Percentiles rank a stretch among this genome's conserved stretches.
Evolutionary conservation across 192 early-diverging fungal genomes (phyloP).

Genomic region (Hyaloraphidium curvatum): DNA sequence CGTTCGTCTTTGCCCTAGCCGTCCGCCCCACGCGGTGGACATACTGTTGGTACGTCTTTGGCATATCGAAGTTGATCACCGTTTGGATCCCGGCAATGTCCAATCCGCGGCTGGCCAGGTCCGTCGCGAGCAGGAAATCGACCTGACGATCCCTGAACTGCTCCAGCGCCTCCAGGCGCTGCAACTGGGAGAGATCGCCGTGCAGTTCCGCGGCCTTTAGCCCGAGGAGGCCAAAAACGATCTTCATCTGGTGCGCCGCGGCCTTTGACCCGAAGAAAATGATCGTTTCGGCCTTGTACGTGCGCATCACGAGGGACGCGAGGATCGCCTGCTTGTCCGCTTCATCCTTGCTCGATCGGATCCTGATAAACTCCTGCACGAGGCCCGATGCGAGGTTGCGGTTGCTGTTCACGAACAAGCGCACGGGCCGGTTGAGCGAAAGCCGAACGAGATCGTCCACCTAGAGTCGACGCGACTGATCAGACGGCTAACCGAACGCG

Average conservation of each 20-base stretch:
- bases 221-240: conserved; percentile 79
- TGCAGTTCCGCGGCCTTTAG: conserved; percentile 81
- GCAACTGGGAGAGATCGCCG: conserved; percentile 82
- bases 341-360: conserved; percentile 65
- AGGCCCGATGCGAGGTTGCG: conserved; percentile 60
- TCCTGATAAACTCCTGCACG: conserved; percentile 89
- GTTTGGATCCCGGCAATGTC: conserved; percentile 93
- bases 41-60: conserved; percentile 75
- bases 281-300: conserved; percentile 59
- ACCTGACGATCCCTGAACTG: conserved; percentile 67
- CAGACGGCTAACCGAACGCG: background rate
- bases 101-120: conserved; percentile 88
- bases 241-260: conserved; percentile 95
- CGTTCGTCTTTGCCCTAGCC: background rate
- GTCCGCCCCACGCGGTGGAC: conserved; percentile 45
- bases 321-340: conserved; percentile 75
- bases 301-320: conserved; percentile 59
- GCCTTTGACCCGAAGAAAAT: conserved; percentile 90
- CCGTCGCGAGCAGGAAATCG: conserved; percentile 84
- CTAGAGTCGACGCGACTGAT: too few relatives aligned
- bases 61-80: conserved; percentile 99
- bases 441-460: conserved; percentile 83
- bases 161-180: conserved; percentile 76
- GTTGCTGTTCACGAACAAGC: conserved; percentile 68
- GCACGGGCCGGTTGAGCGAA: conserved; percentile 73